Evolutionary conservation across 257 asterid genomes (phyloP), one percentile per base, ranked within the genome.

Genomic region (Sherardia arvensis): DNA sequence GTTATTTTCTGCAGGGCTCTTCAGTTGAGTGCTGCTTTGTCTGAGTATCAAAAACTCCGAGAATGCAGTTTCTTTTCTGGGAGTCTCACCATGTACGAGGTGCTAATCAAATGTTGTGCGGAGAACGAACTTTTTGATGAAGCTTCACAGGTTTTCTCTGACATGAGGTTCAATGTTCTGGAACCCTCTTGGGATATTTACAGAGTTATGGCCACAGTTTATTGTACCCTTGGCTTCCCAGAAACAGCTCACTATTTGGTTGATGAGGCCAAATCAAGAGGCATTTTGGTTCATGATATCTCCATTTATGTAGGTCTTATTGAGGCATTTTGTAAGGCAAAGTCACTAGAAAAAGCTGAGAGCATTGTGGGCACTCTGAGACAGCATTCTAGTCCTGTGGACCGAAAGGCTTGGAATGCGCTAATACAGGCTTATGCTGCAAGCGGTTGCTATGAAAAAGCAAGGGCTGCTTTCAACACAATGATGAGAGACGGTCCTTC

Each of bases 401-500:
- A 86, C 76, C 78, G 95, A 69, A 83, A 78, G 62, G 74, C 79
- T 72, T 92, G 96, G 96, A 89, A 85, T 82, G 81, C 97, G 8
- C 78, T 92, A 73, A 69, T 92, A 70, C 83, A 82, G 73, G 89
- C 90, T 74, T 92, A 92, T 65, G 91, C 99, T 68, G 74, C 66
- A 59, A 81, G 76, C 66, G 99, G 99, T 65, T 85, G 77, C 75
- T 92, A 92, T 66, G 99, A 92, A 84, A 84, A 87, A 78, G 96
- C 95, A 65, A 84, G 95, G 80, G 97, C 99, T 70, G 95, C 85
- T 74, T 92, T 92, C 67, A 78, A 75, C 68, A 87, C 91, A 54
- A 87, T 92, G 97, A 84, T 82, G 91, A 87, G 87, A 78, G 94
- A 87, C 34, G 99, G 99, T 76, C 95, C 95, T 64, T 80, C 91